Evolutionary conservation across 1,284 basidiomycete genomes (phyloP).

Genomic region (Trichosporon ovoides): DNA sequence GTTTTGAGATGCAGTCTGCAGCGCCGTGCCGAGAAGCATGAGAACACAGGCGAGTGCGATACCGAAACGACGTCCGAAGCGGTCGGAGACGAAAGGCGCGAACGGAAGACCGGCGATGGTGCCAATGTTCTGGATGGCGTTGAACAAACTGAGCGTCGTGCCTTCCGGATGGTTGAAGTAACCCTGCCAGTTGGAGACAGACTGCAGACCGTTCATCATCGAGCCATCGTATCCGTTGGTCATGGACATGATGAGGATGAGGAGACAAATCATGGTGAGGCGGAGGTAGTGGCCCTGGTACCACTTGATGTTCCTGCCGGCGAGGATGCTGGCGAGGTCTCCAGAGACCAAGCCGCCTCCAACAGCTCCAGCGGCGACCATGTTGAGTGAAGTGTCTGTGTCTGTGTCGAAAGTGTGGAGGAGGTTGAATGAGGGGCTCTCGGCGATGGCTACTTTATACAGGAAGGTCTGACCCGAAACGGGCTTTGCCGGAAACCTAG

Average conservation of each 20-base stretch:
- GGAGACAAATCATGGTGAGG: constrained; percentile 28
- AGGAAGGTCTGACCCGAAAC: too few relatives aligned
- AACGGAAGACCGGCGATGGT: constrained; percentile 25
- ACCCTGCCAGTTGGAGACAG: constrained; percentile 14
- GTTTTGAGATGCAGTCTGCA: constrained; percentile 51
- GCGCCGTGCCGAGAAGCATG: constrained; percentile 30
- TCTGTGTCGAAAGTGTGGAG: too few relatives aligned
- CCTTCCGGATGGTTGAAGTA: constrained; percentile 7
- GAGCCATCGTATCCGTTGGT: constrained; percentile 28
- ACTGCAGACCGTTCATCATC: constrained; percentile 25
- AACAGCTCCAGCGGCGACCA: constrained; percentile 10
- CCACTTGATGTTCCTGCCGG: constrained; percentile 32
- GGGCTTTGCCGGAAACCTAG: background rate
- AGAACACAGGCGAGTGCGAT: constrained; percentile 26
- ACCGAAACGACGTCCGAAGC: constrained; percentile 40
- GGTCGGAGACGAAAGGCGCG: constrained; percentile 29
- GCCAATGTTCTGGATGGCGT: constrained; percentile 31
- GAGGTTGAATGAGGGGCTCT: too few relatives aligned
- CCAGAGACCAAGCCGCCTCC: background rate
- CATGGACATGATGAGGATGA: constrained; percentile 32
- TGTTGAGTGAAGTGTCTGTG: background rate
- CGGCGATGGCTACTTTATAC: too few relatives aligned
- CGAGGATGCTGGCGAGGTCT: constrained; percentile 11
- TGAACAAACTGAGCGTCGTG: constrained; percentile 24
- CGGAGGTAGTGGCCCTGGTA: constrained; percentile 26